phyloP scores from a whole-genome alignment of 2,329 filamentous ascomycete genomes.

The Myriosclerotinia curreyana region DNA sequence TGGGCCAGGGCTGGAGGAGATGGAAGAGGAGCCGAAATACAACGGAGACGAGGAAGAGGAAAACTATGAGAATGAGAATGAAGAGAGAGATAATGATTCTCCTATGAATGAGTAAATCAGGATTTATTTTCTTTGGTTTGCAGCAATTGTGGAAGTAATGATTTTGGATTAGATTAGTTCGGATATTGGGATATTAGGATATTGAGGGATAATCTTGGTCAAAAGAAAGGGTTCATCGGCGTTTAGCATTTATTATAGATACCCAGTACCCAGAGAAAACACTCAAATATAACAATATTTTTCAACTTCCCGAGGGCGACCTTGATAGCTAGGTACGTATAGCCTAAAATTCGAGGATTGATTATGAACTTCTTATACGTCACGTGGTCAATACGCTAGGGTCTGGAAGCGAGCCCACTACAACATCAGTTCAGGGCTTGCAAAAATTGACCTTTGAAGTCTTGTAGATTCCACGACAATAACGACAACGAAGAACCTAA shows the following conservation, averaged over 20 bases:
- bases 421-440: too few species aligned
- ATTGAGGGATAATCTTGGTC: background rate
- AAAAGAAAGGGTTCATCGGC: background rate
- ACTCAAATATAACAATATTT: background rate
- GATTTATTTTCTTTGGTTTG: background rate
- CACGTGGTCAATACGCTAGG: slow-evolving; percentile 13
- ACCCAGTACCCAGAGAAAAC: slow-evolving; percentile 10
- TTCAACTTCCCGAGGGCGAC: background rate
- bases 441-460: too few species aligned
- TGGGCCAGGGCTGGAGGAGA: background rate
- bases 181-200: background rate
- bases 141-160: background rate
- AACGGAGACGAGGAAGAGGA: background rate
- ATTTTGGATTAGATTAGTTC: background rate
- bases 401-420: background rate
- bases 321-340: background rate
- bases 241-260: slow-evolving; percentile 9
- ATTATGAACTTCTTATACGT: background rate
- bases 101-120: background rate
- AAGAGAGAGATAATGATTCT: background rate
- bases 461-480: slow-evolving; percentile 25
- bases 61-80: background rate
- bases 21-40: background rate
- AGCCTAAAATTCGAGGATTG: slow-evolving; percentile 15
- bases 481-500: slow-evolving; percentile 35